These are phyloP conservation scores for Adansonia rubrostipa DNA, from an alignment of 441 rosid species.

Conservation along the genomic window DNA sequence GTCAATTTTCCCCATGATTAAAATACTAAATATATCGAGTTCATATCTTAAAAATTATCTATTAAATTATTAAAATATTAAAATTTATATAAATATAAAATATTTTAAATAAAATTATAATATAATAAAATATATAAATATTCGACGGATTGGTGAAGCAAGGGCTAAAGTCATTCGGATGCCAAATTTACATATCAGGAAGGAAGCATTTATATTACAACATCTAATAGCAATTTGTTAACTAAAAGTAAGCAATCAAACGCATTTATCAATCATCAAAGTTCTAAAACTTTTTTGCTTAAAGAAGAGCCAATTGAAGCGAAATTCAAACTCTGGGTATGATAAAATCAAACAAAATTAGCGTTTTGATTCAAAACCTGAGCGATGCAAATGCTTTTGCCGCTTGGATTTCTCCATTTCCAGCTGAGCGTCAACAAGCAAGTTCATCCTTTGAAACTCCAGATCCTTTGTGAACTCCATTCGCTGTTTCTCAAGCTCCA, in stretches of 20 bases:
- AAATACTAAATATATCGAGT: too few relatives aligned
- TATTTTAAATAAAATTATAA: too few relatives aligned
- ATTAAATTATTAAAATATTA: too few relatives aligned
- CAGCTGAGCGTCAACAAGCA: constrained; percentile 68
- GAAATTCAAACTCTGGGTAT: neutral
- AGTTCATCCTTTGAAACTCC: constrained; percentile 74
- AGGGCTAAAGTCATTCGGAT: neutral
- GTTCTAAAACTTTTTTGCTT: neutral
- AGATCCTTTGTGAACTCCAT: constrained; percentile 74
- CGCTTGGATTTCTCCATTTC: constrained; percentile 54
- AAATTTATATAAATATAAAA: too few relatives aligned
- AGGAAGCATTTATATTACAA: neutral
- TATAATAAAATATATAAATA: too few relatives aligned
- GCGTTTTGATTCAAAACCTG: constrained; percentile 26
- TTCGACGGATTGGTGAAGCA: too few relatives aligned
- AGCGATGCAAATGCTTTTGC: constrained; percentile 16
- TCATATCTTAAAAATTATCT: too few relatives aligned
- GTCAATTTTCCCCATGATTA: too few relatives aligned
- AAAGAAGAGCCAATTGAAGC: neutral
- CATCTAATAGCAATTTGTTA: too few relatives aligned
- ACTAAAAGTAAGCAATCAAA: neutral
- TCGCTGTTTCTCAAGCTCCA: constrained; percentile 81
- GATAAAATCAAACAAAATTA: neutral
- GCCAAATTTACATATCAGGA: neutral
- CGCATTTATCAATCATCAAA: neutral